Percentiles rank a stretch among this genome's conserved stretches.
Conservation (phyloP, 2,329 filamentous ascomycete genomes). For the Claviceps cyperi region DNA sequence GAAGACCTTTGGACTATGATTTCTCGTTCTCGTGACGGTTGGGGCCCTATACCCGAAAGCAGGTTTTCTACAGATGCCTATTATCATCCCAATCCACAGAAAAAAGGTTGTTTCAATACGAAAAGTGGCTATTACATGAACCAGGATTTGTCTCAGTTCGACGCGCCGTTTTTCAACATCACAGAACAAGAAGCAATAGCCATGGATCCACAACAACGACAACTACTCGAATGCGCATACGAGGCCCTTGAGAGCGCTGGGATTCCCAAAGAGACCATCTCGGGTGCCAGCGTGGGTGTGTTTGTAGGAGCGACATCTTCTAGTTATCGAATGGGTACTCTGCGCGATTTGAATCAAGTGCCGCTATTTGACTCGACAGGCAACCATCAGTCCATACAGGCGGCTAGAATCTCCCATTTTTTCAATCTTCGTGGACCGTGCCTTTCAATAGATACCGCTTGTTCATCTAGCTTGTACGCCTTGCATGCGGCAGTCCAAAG, state of each 20-base stretch:
- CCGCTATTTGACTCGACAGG: constrained; percentile 38
- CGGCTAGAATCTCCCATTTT: constrained; percentile 39
- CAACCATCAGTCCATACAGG: constrained; percentile 35
- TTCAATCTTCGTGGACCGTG: constrained; percentile 40
- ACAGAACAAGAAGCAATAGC: constrained; percentile 33
- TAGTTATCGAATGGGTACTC: constrained; percentile 26
- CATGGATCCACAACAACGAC: constrained; percentile 40
- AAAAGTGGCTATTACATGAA: constrained; percentile 26
- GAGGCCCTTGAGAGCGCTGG: constrained; percentile 40
- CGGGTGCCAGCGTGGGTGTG: constrained; percentile 34
- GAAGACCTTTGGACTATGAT: constrained; percentile 9
- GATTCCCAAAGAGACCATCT: constrained; percentile 29
- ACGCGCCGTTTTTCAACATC: constrained; percentile 37
- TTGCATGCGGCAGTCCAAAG: constrained; percentile 36
- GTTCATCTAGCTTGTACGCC: constrained; percentile 35
- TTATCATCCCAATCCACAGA: constrained; percentile 27
- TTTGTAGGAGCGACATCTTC: constrained; percentile 24
- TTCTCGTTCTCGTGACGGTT: constrained; percentile 3
- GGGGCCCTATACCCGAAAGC: not conserved
- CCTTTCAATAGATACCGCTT: constrained; percentile 37
- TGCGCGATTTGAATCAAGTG: constrained; percentile 30
- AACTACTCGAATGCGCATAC: constrained; percentile 37
- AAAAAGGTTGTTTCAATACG: constrained; percentile 23
- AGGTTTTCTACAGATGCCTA: constrained; percentile 13
- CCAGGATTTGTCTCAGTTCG: constrained; percentile 32